Evolutionary conservation across 192 early-diverging fungal genomes (phyloP).

Genomic region (Rhizophagus prolifer): DNA sequence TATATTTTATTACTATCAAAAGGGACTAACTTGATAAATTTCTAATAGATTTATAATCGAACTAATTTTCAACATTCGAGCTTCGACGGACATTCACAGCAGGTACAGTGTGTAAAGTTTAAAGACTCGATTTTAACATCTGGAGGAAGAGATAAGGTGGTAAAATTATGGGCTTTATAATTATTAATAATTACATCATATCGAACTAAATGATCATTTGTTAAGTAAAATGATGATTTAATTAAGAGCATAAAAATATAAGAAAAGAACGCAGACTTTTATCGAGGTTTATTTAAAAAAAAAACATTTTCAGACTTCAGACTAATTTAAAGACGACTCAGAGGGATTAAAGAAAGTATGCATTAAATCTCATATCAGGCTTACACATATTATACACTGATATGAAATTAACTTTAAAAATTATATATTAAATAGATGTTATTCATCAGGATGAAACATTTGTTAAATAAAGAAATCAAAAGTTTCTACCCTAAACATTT

Average conservation of each 20-base stretch:
- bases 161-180: constrained; percentile 67
- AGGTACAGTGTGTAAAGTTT: constrained; percentile 44
- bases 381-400: too few relatives aligned
- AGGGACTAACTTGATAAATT: not conserved
- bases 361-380: not conserved
- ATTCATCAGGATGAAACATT: too few relatives aligned
- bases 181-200: not conserved
- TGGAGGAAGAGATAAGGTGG: constrained; percentile 61
- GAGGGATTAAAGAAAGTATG: not conserved
- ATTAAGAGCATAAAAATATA: not conserved
- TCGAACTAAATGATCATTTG: not conserved
- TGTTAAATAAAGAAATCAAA: too few relatives aligned
- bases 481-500: too few relatives aligned
- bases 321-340: not conserved
- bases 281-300: too few relatives aligned
- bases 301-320: not conserved
- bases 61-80: constrained; percentile 61
- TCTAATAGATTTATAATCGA: constrained; percentile 56
- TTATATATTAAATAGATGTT: too few relatives aligned
- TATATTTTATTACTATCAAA: not conserved
- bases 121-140: constrained; percentile 52
- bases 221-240: not conserved
- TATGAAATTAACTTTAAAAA: too few relatives aligned
- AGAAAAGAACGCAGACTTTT: too few relatives aligned
- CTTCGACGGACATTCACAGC: constrained; percentile 49